These are phyloP conservation scores for Syzygium aqueum DNA, from an alignment of 345 rosid species.

Conservation along the genomic window DNA sequence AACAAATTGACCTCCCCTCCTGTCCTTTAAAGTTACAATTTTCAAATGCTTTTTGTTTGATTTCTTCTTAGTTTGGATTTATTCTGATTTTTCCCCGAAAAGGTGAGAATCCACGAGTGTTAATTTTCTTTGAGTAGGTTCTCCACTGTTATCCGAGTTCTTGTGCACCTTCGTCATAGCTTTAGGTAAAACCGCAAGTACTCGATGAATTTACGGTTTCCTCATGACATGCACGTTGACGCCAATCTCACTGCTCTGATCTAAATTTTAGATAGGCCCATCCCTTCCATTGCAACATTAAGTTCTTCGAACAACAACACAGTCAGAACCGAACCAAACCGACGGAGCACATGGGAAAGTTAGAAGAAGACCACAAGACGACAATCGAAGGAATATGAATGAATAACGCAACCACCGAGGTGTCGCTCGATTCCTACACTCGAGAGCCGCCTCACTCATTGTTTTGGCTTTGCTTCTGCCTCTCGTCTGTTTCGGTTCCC, in stretches of 20 bases:
- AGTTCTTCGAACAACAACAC: neutral
- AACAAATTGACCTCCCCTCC: neutral
- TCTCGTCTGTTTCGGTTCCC: neutral
- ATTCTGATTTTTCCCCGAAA: neutral
- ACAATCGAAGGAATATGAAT: neutral
- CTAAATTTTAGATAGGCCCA: neutral
- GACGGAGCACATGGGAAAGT: neutral
- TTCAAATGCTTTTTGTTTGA: neutral
- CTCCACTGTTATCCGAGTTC: neutral
- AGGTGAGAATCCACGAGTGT: neutral
- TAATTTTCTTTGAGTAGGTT: neutral
- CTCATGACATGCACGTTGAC: too few species aligned
- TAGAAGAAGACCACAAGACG: neutral
- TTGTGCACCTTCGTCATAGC: too few species aligned
- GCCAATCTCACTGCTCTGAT: too few species aligned
- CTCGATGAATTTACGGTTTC: neutral
- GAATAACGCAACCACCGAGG: neutral
- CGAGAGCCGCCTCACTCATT: neutral
- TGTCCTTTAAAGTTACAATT: neutral
- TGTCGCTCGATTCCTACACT: neutral
- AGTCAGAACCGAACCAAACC: neutral
- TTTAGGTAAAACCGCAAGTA: neutral
- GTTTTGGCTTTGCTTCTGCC: neutral
- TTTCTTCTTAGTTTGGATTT: neutral
- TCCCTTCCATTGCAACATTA: neutral